Evolutionary conservation across 345 rosid genomes (phyloP).

Genomic region (Eucalyptus caleyi): DNA sequence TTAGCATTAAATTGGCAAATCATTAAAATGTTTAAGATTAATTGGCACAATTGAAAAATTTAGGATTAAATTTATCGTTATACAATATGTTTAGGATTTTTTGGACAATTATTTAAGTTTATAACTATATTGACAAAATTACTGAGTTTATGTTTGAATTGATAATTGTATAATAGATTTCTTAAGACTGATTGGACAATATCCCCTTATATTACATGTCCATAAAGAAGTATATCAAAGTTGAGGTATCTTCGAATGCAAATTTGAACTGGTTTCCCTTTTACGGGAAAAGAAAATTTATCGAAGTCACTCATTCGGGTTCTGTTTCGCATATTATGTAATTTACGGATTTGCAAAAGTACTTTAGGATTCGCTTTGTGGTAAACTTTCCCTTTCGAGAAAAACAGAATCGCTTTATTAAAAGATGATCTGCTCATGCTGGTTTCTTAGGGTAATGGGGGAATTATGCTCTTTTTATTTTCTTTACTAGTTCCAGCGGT

Average conservation of each 20-base stretch:
- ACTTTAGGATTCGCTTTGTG: background rate
- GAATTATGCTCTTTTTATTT: background rate
- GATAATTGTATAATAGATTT: fast-evolving
- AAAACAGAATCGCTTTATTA: background rate
- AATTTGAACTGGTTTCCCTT: background rate
- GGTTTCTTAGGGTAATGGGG: background rate
- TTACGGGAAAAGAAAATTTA: background rate
- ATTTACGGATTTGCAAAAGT: background rate
- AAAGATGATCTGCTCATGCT: background rate
- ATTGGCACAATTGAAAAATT: too few relatives aligned
- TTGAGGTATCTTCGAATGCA: background rate
- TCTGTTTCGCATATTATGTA: background rate
- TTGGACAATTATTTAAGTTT: background rate
- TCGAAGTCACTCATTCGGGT: background rate
- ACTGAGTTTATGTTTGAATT: background rate
- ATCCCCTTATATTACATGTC: background rate
- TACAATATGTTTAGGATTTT: too few relatives aligned
- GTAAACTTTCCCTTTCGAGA: background rate
- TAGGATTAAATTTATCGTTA: fast-evolving
- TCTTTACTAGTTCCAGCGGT: background rate
- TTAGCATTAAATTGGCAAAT: too few relatives aligned
- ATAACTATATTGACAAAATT: background rate
- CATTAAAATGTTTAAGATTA: too few relatives aligned
- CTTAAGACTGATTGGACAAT: fast-evolving
- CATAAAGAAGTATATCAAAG: background rate